Conservation (phyloP, 345 rosid species). For the Corchorus capsularis region DNA sequence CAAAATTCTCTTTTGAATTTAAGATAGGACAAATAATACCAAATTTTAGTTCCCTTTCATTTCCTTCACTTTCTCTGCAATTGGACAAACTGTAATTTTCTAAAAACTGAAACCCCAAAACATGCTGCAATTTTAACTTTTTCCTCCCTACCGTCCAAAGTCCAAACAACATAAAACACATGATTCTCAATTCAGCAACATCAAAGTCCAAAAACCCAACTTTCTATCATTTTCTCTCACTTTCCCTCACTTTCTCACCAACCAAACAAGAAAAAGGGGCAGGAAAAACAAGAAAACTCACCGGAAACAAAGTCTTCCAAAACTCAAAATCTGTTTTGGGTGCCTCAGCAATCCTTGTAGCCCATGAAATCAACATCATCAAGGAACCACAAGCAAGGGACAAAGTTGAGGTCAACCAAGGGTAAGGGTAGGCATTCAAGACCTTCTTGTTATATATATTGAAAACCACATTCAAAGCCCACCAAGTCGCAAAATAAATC, state of each 20-base stretch:
- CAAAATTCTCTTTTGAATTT: background rate
- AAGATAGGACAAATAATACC: conserved; percentile 10
- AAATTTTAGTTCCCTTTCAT: conserved; percentile 26
- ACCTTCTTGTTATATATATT: conserved; percentile 98
- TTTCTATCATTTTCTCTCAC: conserved; percentile 19
- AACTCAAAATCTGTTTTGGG: conserved; percentile 90
- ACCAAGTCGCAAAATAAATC: conserved; percentile 92
- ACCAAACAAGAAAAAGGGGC: conserved; percentile 29
- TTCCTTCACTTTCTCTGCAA: conserved; percentile 37
- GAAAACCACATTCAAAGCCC: conserved; percentile 96
- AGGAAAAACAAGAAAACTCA: conserved; percentile 49
- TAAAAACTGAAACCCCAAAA: conserved; percentile 7
- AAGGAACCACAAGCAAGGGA: conserved; percentile 95
- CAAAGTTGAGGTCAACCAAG: conserved; percentile 96
- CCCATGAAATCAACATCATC: conserved; percentile 98
- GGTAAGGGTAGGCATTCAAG: conserved; percentile 91
- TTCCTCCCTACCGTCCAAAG: conserved; percentile 8
- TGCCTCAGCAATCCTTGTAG: conserved; percentile 78
- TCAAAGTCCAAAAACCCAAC: conserved; percentile 30
- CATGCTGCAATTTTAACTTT: background rate
- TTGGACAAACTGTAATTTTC: conserved; percentile 48
- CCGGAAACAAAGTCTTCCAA: conserved; percentile 96
- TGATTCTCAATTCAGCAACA: conserved; percentile 32
- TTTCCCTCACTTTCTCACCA: conserved; percentile 26
- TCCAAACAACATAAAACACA: conserved; percentile 27